A percentile compares a stretch with the other conserved stretches of the same genome.
These are phyloP conservation scores for Usnea hakonensis DNA, from an alignment of 495 filamentous ascomycete genomes.

Conservation along the genomic window DNA sequence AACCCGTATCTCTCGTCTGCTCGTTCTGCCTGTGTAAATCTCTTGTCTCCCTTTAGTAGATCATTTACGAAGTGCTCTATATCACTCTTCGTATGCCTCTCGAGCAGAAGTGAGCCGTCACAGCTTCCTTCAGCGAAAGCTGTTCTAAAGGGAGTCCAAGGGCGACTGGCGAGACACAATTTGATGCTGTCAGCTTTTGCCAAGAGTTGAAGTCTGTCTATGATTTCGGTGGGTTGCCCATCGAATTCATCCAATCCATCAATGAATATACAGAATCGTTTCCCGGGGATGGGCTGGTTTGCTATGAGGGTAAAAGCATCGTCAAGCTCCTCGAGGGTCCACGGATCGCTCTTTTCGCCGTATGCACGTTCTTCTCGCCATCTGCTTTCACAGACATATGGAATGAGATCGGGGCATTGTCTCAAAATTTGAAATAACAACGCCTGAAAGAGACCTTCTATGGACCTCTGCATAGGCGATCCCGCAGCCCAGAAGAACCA, in stretches of 20 bases:
- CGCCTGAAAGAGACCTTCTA: slow-evolving; percentile 36
- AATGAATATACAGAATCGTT: slow-evolving; percentile 39
- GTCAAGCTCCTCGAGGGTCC: slow-evolving; percentile 4
- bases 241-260: slow-evolving; percentile 44
- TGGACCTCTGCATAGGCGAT: slow-evolving; percentile 32
- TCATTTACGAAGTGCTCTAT: slow-evolving; percentile 11
- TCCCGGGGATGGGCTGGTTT: neutral
- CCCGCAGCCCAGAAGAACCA: slow-evolving; percentile 42
- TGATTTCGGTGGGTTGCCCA: slow-evolving; percentile 18
- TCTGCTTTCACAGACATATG: slow-evolving; percentile 4
- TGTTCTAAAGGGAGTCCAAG: slow-evolving; percentile 39
- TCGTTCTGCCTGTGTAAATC: neutral
- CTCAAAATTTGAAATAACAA: slow-evolving; percentile 36
- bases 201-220: slow-evolving; percentile 21
- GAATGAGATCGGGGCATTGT: slow-evolving; percentile 30
- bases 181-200: slow-evolving; percentile 32
- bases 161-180: slow-evolving; percentile 45
- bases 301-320: neutral
- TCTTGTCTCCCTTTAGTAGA: neutral
- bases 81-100: slow-evolving; percentile 15
- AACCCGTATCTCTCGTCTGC: neutral
- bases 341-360: slow-evolving; percentile 1
- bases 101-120: slow-evolving; percentile 3
- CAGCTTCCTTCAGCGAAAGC: slow-evolving; percentile 22
- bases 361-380: slow-evolving; percentile 1